Evolutionary conservation across 306 rosid genomes (phyloP), one percentile per base, ranked within the genome.

Genomic region (Phaseolus lunatus): DNA sequence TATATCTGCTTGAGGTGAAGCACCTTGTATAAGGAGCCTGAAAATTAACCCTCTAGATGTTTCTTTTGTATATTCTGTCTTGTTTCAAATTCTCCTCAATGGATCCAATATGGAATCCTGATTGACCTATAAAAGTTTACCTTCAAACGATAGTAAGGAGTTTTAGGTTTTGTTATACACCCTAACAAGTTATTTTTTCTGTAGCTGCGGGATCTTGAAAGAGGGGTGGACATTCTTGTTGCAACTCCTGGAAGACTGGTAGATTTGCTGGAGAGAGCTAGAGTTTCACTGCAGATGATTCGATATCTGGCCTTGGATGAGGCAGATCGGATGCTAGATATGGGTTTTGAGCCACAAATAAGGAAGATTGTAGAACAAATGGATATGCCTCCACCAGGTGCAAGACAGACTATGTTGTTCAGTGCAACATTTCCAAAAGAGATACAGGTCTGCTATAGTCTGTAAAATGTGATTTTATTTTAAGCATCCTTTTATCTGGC

Each of bases 231-330:
- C 65, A 91, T 91, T 83, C 96, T 91, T 77, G 96, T 92, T 59
- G 97, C 96, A 62, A 90, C 96, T 70, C 97, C 97, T 9, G 97
- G 97, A 84, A 83, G 97, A 84, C 77, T 92, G 84, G 96, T 92
- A 65, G 97, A 90, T 90, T 80, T 90, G 84, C 86, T 90, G 62
- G 97, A 92, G 87, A 83, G 96, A 76, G 96, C 92, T 67, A 89
- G 88, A 79, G 94, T 89, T 81, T 89, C 94, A 26, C 73, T 88
- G 67, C 90, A 89, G 86, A 86, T 86, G 94, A 86, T 90, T 37
- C 76, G 90, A 69, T 89, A 91, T 86, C 79, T 91, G 48, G 93
- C 96, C 37, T 80, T 91, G n/a, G 96, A 90, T 37, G 96, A 90
- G 70, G 93, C 93, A 70, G 96, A 87, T 49, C 84, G 96, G 76